Base-by-base conservation (phyloP, 2,329 filamentous ascomycete species). In the Alternaria arborescens region DNA sequence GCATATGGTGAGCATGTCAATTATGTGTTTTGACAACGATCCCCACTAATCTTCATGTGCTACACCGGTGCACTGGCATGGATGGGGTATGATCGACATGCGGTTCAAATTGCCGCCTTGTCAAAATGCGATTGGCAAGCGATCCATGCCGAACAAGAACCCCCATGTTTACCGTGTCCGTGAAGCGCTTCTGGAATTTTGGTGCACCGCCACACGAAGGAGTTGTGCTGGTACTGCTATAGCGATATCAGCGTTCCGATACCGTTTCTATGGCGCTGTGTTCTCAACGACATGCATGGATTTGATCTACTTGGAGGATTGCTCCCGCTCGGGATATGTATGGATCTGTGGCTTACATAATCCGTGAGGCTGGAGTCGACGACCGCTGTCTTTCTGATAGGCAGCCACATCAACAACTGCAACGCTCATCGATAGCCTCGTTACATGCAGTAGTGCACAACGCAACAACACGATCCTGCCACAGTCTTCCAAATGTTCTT, bases 401-500 rank as follows among this genome's bases (percentile, higher is more conserved):
- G 58, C 67, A 70, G 57, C 67, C 58, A 34, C 66, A 55, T 43
- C 57, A 34, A 57, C 43, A 43, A 42, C 48, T 38, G 41, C 32
- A 42, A 32, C 30, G 28, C 18, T 20, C 30, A 54, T 16, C 24
- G 32, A 47, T n/a, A 34, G 16, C n/a, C 22, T n/a, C 34, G 38
- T 42, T 16, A 22, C n/a, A 8, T 12, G 5, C 5, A 8, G n/a
- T 28, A 38, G 28, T 36, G 10, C 18, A 52, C 16, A 40, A 41
- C 18, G 38, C 41, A 40, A 28, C 16, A 41, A 14, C 3, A 8
- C 14, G 12, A 26, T 5, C 5, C 42, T 43, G 22, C 8, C n/a
- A 26, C 42, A 32, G 18, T 12, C 22, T 43, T 16, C 60, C 68
- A 44, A 50, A 92, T 92, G 89, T 83, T 93, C 66, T 86, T 94